Evolutionary conservation across 202 grass and related monocot species (phyloP), one percentile per base, ranked within the genome.

Genomic region (Setaria italica): DNA sequence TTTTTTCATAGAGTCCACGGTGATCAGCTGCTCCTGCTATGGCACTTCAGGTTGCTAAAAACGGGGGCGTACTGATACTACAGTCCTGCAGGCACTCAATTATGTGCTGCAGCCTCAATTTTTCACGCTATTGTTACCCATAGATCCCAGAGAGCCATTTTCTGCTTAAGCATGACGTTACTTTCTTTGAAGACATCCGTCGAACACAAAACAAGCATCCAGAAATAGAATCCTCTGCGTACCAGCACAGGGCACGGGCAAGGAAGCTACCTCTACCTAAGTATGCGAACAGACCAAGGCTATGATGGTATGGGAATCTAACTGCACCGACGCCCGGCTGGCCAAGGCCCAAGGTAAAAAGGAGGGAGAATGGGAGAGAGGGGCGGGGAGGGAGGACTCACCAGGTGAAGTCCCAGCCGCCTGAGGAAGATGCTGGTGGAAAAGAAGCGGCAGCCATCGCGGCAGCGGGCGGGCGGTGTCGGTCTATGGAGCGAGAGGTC

Each of bases 341-440:
- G 0, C 0, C 9, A 70, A 16, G 0, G 10, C 9, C 4, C 0
- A 41, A 41, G 39, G 39, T 2, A 35, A 15, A 14, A 43, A 45
- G 17, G 20, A 29, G 33, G 14, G 59, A 56, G 34, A n/a, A 2
- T 3, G n/a, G 49, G 35, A 57, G 35, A 46, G 72, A 33, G 8
- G 8, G 47, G 34, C 16, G 21, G 47, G 51, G 16, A 55, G 49
- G 72, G 74, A 67, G 35, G 67, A 66, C 54, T 75, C 39, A 92
- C 91, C 80, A 82, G 53, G 80, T 82, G 66, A 82, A 82, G 51
- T 82, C 80, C 80, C 80, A 82, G 39, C 51, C 80, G 2, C 8
- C 51, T 15, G 48, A 81, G 12, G 34, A 42, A 69, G 48, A 54
- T 17, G 51, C 11, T 58, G 66, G 50, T 1, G 65, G 50, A 20